phyloP scores from a whole-genome alignment of 495 filamentous ascomycete genomes.

The Aspergillus leporis region DNA sequence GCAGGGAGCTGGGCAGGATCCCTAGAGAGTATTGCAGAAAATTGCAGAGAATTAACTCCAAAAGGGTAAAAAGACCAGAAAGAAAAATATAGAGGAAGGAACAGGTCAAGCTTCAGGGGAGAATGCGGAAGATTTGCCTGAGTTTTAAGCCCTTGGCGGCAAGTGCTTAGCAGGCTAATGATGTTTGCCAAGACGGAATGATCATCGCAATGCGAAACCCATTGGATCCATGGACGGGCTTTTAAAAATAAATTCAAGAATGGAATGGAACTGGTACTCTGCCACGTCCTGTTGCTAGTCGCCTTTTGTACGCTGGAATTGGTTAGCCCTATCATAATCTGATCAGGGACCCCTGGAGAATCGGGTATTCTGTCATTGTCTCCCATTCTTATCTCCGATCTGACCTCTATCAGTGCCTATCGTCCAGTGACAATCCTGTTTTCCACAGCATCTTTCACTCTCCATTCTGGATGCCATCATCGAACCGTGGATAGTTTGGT shows the following conservation, averaged over 20 bases:
- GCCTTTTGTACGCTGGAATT: no score
- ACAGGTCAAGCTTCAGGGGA: slow-evolving; percentile 8
- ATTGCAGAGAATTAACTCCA: background rate
- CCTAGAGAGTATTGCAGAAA: background rate
- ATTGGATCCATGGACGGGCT: background rate
- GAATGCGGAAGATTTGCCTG: background rate
- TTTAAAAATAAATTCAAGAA: background rate
- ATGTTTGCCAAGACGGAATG: slow-evolving; percentile 2
- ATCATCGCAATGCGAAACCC: slow-evolving; percentile 2
- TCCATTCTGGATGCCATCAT: no score
- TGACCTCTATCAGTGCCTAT: background rate
- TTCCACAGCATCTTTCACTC: no score
- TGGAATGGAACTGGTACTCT: background rate
- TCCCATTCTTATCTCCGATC: background rate
- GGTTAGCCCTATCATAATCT: background rate
- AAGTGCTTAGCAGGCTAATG: slow-evolving; percentile 1
- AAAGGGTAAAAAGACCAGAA: slow-evolving; percentile 13
- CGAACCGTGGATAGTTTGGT: no score
- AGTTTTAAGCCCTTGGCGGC: slow-evolving; percentile 9
- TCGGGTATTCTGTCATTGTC: background rate
- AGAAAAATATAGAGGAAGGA: slow-evolving; percentile 14
- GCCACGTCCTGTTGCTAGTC: background rate
- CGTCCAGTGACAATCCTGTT: background rate
- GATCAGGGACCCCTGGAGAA: background rate
- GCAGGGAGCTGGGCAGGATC: background rate